Evolutionary conservation across 352 stramenopile species (phyloP).

Genomic region (Phytophthora hybrid): DNA sequence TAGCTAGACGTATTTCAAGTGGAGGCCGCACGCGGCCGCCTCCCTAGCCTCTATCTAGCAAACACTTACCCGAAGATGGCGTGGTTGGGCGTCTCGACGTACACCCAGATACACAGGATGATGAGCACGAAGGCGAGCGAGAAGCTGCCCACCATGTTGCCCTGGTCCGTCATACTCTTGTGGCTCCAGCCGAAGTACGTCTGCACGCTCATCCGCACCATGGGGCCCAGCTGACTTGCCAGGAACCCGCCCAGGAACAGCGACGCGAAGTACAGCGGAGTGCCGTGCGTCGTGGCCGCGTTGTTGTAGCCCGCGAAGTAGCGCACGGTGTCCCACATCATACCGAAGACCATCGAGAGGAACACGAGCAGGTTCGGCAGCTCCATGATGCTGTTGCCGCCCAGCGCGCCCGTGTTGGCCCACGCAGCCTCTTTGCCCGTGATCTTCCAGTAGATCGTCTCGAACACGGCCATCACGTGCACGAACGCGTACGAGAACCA

Average conservation of each 20-base stretch:
- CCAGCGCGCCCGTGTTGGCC: conserved; percentile 71
- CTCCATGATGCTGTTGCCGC: conserved; percentile 75
- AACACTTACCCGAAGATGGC: conserved; percentile 45
- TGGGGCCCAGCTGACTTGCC: conserved; percentile 65
- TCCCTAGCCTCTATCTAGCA: conserved; percentile 22
- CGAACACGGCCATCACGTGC: conserved; percentile 74
- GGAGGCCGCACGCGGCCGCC: conserved; percentile 17
- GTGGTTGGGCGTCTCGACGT: conserved; percentile 75
- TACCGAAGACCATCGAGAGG: conserved; percentile 66
- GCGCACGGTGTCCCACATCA: conserved; percentile 68
- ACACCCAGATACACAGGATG: conserved; percentile 80
- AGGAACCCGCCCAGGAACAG: conserved; percentile 72
- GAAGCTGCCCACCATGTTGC: conserved; percentile 79
- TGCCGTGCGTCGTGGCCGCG: conserved; percentile 67
- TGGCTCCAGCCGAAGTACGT: conserved; percentile 84
- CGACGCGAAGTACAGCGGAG: conserved; percentile 69
- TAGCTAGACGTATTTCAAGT: conserved; percentile 32
- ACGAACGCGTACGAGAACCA: conserved; percentile 86
- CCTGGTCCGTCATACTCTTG: conserved; percentile 80
- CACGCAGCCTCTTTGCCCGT: conserved; percentile 75
- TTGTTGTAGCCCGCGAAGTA: conserved; percentile 85
- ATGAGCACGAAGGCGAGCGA: conserved; percentile 72
- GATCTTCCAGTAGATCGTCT: conserved; percentile 81
- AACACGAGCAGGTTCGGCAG: conserved; percentile 77
- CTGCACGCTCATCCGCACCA: conserved; percentile 79